These are phyloP conservation scores for Nannizziopsis barbatae DNA, from an alignment of 2,329 filamentous ascomycete genomes.

Conservation along the genomic window DNA sequence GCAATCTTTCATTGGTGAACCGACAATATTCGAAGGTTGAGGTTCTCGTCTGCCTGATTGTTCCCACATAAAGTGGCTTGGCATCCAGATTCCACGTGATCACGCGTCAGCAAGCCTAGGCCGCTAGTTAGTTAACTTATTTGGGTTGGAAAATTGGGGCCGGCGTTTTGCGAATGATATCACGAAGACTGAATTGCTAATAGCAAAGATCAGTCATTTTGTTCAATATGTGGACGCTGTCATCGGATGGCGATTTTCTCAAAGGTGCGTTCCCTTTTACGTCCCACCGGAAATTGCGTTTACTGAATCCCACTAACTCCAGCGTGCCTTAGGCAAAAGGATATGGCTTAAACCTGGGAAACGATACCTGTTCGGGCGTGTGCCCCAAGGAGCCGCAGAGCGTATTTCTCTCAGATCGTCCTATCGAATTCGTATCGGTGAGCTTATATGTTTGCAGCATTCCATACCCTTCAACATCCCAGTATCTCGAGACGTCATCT, in stretches of 20 bases:
- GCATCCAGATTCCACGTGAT: slow-evolving; percentile 24
- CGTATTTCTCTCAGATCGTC: background rate
- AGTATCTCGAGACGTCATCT: slow-evolving; percentile 84
- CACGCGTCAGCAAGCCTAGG: slow-evolving; percentile 21
- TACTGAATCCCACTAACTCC: background rate
- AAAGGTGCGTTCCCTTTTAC: slow-evolving; percentile 29
- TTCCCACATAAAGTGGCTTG: background rate
- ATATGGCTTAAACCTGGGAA: slow-evolving; percentile 81
- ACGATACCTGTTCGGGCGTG: slow-evolving; percentile 74
- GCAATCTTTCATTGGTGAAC: background rate
- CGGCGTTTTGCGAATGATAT: background rate
- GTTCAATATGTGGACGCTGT: slow-evolving; percentile 53
- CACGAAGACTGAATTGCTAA: background rate
- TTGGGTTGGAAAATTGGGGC: background rate
- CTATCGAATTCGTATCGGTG: slow-evolving; percentile 6
- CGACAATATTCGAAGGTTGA: background rate
- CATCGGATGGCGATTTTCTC: slow-evolving; percentile 40
- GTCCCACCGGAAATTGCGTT: background rate
- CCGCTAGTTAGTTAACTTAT: background rate
- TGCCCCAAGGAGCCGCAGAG: slow-evolving; percentile 37
- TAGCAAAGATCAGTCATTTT: background rate
- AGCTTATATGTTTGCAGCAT: slow-evolving; percentile 37
- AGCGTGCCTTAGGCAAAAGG: slow-evolving; percentile 47
- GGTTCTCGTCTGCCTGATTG: background rate
- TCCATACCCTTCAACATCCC: slow-evolving; percentile 63